Evolutionary conservation across 1,284 basidiomycete species (phyloP).

Genomic region (Papiliotrema nemorosa): DNA sequence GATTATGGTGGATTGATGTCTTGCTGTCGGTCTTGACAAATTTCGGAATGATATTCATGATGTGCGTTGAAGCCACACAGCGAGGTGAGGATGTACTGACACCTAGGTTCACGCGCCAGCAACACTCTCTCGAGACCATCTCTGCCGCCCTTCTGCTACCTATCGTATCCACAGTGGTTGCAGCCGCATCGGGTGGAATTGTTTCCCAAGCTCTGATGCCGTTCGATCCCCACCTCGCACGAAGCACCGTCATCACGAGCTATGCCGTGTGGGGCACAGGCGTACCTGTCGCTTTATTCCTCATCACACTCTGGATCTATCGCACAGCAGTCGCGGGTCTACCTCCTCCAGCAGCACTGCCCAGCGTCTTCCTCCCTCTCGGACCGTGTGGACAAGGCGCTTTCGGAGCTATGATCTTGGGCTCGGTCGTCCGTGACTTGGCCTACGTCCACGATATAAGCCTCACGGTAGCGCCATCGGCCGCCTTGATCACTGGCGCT

Average conservation of each 20-base stretch:
- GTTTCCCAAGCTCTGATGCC: constrained; percentile 55
- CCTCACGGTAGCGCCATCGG: constrained; percentile 41
- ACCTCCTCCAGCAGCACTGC: constrained; percentile 53
- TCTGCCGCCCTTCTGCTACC: constrained; percentile 68
- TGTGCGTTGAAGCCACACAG: constrained; percentile 48
- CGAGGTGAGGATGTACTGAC: too few species aligned
- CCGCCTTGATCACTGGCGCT: constrained; percentile 6
- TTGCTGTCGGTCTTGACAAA: constrained; percentile 59
- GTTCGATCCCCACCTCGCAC: constrained; percentile 55
- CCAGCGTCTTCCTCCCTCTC: constrained; percentile 60
- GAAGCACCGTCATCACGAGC: constrained; percentile 57
- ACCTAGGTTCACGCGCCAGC: constrained; percentile 61
- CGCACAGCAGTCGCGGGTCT: constrained; percentile 49
- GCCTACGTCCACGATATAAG: constrained; percentile 48
- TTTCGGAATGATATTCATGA: constrained; percentile 63
- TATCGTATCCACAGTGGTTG: constrained; percentile 66
- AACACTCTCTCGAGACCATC: constrained; percentile 58
- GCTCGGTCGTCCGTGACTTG: constrained; percentile 51
- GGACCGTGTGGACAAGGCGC: constrained; percentile 61
- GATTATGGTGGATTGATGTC: constrained; percentile 69
- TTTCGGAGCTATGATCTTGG: constrained; percentile 58
- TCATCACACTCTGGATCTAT: constrained; percentile 58
- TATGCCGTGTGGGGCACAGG: constrained; percentile 51
- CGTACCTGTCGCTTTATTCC: constrained; percentile 55
- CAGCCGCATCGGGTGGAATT: constrained; percentile 62